Evolutionary conservation across 2,329 filamentous ascomycete species (phyloP).

Genomic region (Pseudomassariella vexata): DNA sequence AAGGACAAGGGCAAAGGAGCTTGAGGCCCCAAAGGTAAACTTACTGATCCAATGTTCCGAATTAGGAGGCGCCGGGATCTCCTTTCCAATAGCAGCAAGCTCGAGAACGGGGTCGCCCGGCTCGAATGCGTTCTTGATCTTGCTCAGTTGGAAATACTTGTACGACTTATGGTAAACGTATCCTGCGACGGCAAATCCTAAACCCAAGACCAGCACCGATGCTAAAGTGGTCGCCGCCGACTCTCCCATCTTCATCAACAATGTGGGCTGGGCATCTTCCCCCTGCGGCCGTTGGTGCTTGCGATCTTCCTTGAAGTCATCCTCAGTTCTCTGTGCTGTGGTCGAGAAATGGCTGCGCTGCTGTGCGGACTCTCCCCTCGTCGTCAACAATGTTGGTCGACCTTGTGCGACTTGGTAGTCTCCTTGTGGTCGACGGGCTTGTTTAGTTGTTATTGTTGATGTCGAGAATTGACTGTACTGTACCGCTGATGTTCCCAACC

Average conservation of each 20-base stretch:
- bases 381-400: too few species aligned
- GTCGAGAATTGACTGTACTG: too few species aligned
- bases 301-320: too few species aligned
- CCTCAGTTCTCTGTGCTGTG: too few species aligned
- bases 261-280: conserved; percentile 19
- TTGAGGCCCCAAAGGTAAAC: too few species aligned
- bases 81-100: conserved; percentile 62
- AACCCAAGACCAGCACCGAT: conserved; percentile 65
- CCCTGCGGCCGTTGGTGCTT: not conserved
- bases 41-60: conserved; percentile 73
- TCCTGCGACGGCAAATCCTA: conserved; percentile 59
- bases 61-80: conserved; percentile 38
- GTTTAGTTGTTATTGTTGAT: too few species aligned
- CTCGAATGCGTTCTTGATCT: conserved; percentile 88
- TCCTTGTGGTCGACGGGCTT: too few species aligned
- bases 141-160: conserved; percentile 83
- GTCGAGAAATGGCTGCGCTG: too few species aligned
- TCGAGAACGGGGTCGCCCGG: conserved; percentile 88
- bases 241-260: conserved; percentile 62
- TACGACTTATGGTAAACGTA: conserved; percentile 79
- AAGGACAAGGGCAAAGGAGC: too few species aligned
- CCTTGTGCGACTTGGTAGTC: too few species aligned
- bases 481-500: too few species aligned
- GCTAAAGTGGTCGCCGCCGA: conserved; percentile 70
- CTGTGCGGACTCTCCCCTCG: too few species aligned